phyloP scores from a whole-genome alignment of 164 flowering plant genomes.

The Cinnamomum micranthum region DNA sequence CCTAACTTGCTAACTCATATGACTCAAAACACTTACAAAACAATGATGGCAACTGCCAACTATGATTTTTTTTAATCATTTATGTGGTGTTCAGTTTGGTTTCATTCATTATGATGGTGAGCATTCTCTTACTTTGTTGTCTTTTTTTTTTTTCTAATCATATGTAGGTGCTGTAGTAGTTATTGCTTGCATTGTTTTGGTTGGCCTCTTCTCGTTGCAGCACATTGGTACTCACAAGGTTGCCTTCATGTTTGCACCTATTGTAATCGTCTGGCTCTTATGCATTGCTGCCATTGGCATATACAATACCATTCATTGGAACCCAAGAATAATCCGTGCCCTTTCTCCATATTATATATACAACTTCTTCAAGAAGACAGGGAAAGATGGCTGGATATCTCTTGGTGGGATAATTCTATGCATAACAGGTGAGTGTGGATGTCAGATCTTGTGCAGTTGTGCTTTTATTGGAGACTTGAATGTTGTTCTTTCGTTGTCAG shows the following conservation, averaged over 20 bases:
- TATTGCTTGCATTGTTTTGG: slow-evolving; percentile 43
- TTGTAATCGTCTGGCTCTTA: slow-evolving; percentile 55
- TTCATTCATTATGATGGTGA: too few species aligned
- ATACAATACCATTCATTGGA: slow-evolving; percentile 62
- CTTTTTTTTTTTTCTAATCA: slow-evolving; percentile 3
- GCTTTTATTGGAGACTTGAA: not conserved
- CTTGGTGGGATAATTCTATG: slow-evolving; percentile 64
- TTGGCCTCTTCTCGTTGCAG: slow-evolving; percentile 62
- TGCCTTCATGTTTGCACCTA: slow-evolving; percentile 60
- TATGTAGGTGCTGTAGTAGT: slow-evolving; percentile 39
- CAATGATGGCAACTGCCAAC: too few species aligned
- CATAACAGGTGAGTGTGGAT: slow-evolving; percentile 41
- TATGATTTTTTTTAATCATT: too few species aligned
- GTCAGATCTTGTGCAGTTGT: slow-evolving; percentile 5
- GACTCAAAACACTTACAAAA: too few species aligned
- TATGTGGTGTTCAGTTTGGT: too few species aligned
- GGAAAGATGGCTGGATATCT: slow-evolving; percentile 67
- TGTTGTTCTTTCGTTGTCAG: not conserved
- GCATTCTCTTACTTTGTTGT: too few species aligned
- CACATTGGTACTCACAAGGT: slow-evolving; percentile 58
- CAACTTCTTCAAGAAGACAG: slow-evolving; percentile 50
- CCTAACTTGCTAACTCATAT: too few species aligned
- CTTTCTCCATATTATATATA: slow-evolving; percentile 61
- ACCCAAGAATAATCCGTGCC: slow-evolving; percentile 47
- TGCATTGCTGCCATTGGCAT: slow-evolving; percentile 48